Percentiles rank a stretch among this genome's conserved stretches.
Conservation (phyloP, 768 basidiomycete genomes). For the Rhizopogon salebrosus region DNA sequence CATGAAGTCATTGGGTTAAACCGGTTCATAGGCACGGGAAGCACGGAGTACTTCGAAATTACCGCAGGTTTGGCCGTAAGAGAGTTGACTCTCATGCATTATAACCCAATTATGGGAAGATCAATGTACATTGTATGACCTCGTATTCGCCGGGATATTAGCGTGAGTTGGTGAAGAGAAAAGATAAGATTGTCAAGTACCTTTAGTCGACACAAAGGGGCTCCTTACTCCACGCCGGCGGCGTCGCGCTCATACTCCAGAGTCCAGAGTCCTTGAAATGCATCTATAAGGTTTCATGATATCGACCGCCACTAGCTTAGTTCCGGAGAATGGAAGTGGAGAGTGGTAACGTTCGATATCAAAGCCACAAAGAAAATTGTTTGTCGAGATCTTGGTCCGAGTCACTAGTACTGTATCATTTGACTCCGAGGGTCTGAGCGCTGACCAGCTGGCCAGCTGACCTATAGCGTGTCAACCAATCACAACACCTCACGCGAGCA, state of each 20-base stretch:
- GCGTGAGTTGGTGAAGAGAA: background rate
- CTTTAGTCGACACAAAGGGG: background rate
- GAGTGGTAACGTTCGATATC: background rate
- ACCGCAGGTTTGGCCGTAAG: constrained; percentile 6
- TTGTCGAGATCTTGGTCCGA: background rate
- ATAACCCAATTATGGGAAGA: constrained; percentile 27
- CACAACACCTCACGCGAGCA: no score
- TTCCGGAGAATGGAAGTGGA: background rate
- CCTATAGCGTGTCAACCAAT: no score
- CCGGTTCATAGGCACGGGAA: constrained; percentile 8
- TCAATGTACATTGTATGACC: constrained; percentile 17
- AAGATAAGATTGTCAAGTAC: background rate
- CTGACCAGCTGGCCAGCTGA: no score
- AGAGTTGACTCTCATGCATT: constrained; percentile 19
- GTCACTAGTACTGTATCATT: background rate
- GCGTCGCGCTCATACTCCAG: background rate
- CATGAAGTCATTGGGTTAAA: constrained; percentile 9
- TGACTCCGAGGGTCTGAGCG: background rate
- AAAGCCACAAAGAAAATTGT: background rate
- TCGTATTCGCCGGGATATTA: background rate
- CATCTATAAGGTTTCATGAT: background rate
- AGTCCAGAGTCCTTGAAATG: no score
- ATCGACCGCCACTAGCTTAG: background rate
- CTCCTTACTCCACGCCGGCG: background rate
- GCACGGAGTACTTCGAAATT: constrained; percentile 10